Evolutionary conservation across 2,329 filamentous ascomycete species (phyloP).

Genomic region (Botryotinia calthae): DNA sequence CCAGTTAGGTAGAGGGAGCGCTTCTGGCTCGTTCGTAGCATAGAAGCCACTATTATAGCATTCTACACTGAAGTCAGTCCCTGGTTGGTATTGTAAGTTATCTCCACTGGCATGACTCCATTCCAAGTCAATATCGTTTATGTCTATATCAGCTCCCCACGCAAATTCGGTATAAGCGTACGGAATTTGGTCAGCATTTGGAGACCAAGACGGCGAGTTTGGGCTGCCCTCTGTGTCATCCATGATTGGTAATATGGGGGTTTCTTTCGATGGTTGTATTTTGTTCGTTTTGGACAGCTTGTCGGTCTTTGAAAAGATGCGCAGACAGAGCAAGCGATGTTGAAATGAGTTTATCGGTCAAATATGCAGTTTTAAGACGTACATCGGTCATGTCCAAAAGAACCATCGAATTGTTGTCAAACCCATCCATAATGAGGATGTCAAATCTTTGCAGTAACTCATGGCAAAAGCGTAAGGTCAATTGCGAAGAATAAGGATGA

Average conservation of each 20-base stretch:
- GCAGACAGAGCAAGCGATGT: slow-evolving; percentile 1
- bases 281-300: slow-evolving; percentile 7
- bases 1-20: background rate
- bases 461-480: too few species aligned
- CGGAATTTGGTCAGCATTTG: background rate
- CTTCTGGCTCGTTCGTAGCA: background rate
- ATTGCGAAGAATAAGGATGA: background rate
- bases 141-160: background rate
- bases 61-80: background rate
- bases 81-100: background rate
- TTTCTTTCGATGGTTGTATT: slow-evolving; percentile 2
- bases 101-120: background rate
- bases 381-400: slow-evolving; percentile 14
- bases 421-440: background rate
- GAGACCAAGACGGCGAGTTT: background rate
- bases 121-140: background rate
- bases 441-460: background rate
- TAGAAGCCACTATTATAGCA: background rate
- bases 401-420: background rate
- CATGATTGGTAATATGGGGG: slow-evolving; percentile 4
- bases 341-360: slow-evolving; percentile 6
- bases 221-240: background rate
- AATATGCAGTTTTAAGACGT: slow-evolving; percentile 17
- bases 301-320: background rate
- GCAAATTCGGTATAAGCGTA: background rate